Evolutionary conservation across 2,329 filamentous ascomycete genomes (phyloP).

Genomic region (Rutstroemia sydowiana): DNA sequence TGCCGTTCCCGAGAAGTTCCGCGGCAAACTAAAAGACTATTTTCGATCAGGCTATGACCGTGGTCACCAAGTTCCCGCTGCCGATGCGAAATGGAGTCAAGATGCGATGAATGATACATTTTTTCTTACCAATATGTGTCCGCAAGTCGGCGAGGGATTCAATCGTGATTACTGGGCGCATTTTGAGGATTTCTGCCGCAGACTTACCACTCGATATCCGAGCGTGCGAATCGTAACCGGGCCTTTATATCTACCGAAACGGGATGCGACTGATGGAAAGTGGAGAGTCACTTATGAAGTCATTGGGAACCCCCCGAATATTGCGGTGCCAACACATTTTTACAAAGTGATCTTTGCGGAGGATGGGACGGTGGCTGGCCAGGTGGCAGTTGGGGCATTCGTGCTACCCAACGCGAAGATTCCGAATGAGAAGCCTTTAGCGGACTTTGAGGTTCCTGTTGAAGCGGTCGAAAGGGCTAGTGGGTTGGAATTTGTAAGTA

Average conservation of each 20-base stretch:
- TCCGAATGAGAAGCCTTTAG: slow-evolving; percentile 75
- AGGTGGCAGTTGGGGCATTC: slow-evolving; percentile 87
- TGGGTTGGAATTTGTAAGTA: slow-evolving; percentile 81
- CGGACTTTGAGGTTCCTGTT: slow-evolving; percentile 89
- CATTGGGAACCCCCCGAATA: slow-evolving; percentile 85
- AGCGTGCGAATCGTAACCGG: slow-evolving; percentile 88
- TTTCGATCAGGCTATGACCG: slow-evolving; percentile 91
- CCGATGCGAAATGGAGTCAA: slow-evolving; percentile 94
- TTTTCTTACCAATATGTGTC: slow-evolving; percentile 91
- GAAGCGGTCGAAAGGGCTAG: slow-evolving; percentile 89
- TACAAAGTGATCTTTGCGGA: slow-evolving; percentile 99
- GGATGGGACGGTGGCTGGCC: slow-evolving; percentile 61
- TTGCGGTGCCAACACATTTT: slow-evolving; percentile 96
- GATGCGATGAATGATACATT: slow-evolving; percentile 93
- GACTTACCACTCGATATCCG: slow-evolving; percentile 73
- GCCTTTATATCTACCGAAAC: slow-evolving; percentile 83
- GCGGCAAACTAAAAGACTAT: slow-evolving; percentile 87
- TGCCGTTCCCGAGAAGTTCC: slow-evolving; percentile 75
- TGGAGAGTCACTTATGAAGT: slow-evolving; percentile 96
- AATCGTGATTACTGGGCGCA: slow-evolving; percentile 99
- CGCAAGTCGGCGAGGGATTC: slow-evolving; percentile 96
- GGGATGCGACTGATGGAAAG: slow-evolving; percentile 76
- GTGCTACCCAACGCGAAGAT: slow-evolving; percentile 90
- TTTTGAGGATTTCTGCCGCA: slow-evolving; percentile 92
- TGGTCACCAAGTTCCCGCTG: slow-evolving; percentile 93